Evolutionary conservation across 345 rosid species (phyloP), one percentile per base, ranked within the genome.

Genomic region (Eucalyptus marginata): DNA sequence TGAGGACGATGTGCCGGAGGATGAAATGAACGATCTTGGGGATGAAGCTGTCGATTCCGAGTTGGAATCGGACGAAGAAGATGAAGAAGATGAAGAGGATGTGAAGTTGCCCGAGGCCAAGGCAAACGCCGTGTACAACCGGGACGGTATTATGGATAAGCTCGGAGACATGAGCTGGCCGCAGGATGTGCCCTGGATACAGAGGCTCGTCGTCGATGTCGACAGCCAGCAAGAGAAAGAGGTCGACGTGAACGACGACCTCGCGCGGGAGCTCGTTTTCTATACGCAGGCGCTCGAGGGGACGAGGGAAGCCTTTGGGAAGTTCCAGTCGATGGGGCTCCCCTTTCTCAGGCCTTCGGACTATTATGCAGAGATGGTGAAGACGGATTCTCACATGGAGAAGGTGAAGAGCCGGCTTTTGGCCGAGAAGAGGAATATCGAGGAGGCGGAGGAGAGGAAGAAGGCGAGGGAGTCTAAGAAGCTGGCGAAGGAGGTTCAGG

Each of bases 341-440:
- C 96, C 97, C 56, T 97, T 95, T 89, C 97, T 97, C 44, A 95
- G 99, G 94, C 98, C 97, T 0, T 7, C 95, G 4, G 97, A 97
- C 91, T 96, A 97, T 90, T 96, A 94, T n/a, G 97, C 98, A 0
- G 96, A 98, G 93, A 97, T 97, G 99, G 96, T 94, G 88, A 98
- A 97, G 90, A 90, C 96, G 0, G 98, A 98, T 90, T 68, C 92
- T 18, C 97, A 97, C 88, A 96, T 97, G 99, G 96, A 89, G 93
- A 97, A 96, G 86, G 97, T 97, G 88, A 98, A 96, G 95, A 90
- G 94, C n/a, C 89, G 92, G 91, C 97, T 96, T 88, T 64, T 95
- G 92, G 87, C 94, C 2, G 96, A 95, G 93, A 96, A 94, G 96
- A 96, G 87, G 88, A 93, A 91, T 90, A 95, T 94, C 6, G 95